These are phyloP conservation scores for Daldinia eschscholtzii DNA, from an alignment of 2,329 filamentous ascomycete species.

Conservation along the genomic window DNA sequence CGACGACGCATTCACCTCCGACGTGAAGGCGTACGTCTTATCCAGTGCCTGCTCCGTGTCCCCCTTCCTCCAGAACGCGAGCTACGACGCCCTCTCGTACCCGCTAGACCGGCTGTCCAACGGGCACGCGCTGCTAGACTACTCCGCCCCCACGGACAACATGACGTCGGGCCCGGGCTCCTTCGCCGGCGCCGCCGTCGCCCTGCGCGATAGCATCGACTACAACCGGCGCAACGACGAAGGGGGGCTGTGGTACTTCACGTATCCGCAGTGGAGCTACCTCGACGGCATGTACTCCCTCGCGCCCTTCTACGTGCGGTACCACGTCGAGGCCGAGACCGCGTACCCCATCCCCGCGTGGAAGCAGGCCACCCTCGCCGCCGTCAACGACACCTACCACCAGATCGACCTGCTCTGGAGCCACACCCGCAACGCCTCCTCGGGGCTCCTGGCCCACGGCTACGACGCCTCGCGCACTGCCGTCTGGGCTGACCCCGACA, in stretches of 20 bases:
- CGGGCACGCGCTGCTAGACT: constrained; percentile 48
- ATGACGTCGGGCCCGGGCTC: constrained; percentile 4
- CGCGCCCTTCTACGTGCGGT: constrained; percentile 55
- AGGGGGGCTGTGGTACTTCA: constrained; percentile 56
- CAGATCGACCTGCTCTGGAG: constrained; percentile 51
- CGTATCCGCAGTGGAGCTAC: constrained; percentile 65
- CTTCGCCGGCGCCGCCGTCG: constrained; percentile 40
- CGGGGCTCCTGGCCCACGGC: constrained; percentile 53
- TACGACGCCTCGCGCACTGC: constrained; percentile 54
- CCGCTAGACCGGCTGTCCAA: constrained; percentile 53
- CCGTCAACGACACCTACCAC: constrained; percentile 47
- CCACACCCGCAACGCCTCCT: constrained; percentile 43
- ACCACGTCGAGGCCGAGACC: background rate
- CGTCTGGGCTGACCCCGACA: constrained; percentile 53
- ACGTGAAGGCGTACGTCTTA: constrained; percentile 43
- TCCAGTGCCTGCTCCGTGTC: constrained; percentile 48
- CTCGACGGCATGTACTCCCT: constrained; percentile 66
- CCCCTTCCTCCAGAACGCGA: constrained; percentile 49
- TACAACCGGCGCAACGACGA: constrained; percentile 52
- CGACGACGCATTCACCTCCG: constrained; percentile 16
- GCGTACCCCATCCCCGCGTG: background rate
- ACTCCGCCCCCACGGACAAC: constrained; percentile 19
- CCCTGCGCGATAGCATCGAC: constrained; percentile 49
- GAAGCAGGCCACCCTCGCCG: constrained; percentile 14
- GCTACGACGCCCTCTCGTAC: constrained; percentile 47